Base-by-base conservation (phyloP, 2,329 filamentous ascomycete genomes). In the Pseudogymnoascus sp. region DNA sequence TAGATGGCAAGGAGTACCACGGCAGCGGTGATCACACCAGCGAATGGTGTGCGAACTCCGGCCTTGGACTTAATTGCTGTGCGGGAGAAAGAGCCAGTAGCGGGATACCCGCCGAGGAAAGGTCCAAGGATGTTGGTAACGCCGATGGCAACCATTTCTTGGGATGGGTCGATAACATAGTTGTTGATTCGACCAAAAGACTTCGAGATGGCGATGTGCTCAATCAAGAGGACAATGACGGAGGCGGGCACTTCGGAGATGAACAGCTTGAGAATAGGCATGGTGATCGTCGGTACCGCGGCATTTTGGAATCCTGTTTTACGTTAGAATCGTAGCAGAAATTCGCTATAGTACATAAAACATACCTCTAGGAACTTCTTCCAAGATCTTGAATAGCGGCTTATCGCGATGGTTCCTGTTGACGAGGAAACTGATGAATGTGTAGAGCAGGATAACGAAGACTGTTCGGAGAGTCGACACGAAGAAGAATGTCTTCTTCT, bases 31-130 rank as follows among this genome's bases (percentile, higher is more conserved):
- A 97, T 90, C 44, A 96, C 83, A 76, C 95, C 93, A 14, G 91
- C 92, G 63, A 96, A 86, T 0, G 93, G 93, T 0, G 93, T 97
- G 24, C 91, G 86, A 3, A 97, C 93, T 71, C 95, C 95, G 60
- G 95, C 93, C 76, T 97, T 97, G 4, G 93, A 95, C 76, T 97
- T 96, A 77, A 97, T 97, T 62, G 95, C 93, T 29, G 95, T 97
- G 65, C 95, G 87, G 37, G 91, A 96, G 80, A 97, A 97, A 2
- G 95, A 97, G 1, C 95, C 95, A 2, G 93, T 99, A 0, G 91
- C 90, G 13, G 93, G 91, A 72, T 96, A 99, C 1, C 83, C 95
- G 61, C 93, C 95, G 2, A 97, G 81, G 78, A 97, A 96, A 2
- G 95, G 92, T 0, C 91, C 93, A 6, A 97, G 81, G 38, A 97